These are phyloP conservation scores for Epichloe festucae DNA, from an alignment of 2,329 filamentous ascomycete genomes.

Conservation along the genomic window DNA sequence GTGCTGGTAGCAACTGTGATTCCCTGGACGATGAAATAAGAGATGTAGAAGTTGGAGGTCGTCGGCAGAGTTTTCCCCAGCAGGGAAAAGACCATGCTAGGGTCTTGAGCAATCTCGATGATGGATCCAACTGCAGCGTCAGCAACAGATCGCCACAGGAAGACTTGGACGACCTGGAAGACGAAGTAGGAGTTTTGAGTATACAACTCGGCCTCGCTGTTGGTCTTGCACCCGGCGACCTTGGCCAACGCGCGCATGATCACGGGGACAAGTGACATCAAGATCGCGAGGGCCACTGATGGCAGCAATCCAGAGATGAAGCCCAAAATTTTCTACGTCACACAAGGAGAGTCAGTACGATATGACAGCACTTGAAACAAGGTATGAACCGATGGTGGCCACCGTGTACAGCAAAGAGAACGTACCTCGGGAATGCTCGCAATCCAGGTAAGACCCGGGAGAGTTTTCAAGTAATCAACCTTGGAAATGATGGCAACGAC, in stretches of 20 bases:
- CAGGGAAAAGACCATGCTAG: slow-evolving; percentile 45
- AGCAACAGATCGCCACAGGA: slow-evolving; percentile 71
- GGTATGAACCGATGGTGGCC: neutral
- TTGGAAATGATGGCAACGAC: slow-evolving; percentile 79
- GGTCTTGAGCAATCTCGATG: slow-evolving; percentile 48
- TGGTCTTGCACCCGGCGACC: slow-evolving; percentile 64
- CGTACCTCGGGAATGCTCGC: slow-evolving; percentile 46
- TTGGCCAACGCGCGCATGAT: slow-evolving; percentile 57
- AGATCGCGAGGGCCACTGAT: slow-evolving; percentile 60
- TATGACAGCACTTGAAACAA: neutral
- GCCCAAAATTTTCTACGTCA: slow-evolving; percentile 44
- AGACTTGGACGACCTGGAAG: slow-evolving; percentile 88
- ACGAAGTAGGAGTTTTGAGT: slow-evolving; percentile 87
- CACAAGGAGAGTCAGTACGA: neutral
- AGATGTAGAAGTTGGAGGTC: slow-evolving; percentile 88
- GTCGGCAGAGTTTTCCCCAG: slow-evolving; percentile 64
- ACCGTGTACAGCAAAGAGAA: neutral
- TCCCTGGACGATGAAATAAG: slow-evolving; percentile 77
- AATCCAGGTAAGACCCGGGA: slow-evolving; percentile 65
- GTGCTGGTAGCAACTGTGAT: slow-evolving; percentile 62
- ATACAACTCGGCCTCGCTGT: slow-evolving; percentile 70
- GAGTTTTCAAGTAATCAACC: slow-evolving; percentile 52
- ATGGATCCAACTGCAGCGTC: slow-evolving; percentile 64
- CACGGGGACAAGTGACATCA: slow-evolving; percentile 71
- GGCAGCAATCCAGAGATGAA: slow-evolving; percentile 77